Percentiles rank a stretch among this genome's conserved stretches.
phyloP scores from a whole-genome alignment of 257 asterid species.

The Lithospermum erythrorhizon region DNA sequence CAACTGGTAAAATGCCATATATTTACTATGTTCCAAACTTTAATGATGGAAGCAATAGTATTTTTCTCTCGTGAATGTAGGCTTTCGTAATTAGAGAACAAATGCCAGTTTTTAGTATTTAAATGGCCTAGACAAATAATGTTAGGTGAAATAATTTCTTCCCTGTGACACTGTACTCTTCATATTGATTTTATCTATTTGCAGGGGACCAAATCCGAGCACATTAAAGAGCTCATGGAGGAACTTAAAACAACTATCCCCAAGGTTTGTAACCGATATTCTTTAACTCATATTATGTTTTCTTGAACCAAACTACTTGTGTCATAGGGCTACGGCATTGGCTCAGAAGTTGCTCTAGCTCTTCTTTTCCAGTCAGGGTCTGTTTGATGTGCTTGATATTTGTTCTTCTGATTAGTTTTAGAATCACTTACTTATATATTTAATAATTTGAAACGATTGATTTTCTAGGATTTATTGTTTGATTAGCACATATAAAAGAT shows the following conservation, averaged over 20 bases:
- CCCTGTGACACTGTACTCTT: background rate
- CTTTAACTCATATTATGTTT: constrained; percentile 11
- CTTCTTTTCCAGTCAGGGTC: background rate
- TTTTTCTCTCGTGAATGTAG: background rate
- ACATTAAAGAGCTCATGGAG: constrained; percentile 39
- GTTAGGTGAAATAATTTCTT: constrained; percentile 6
- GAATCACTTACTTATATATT: background rate
- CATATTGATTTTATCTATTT: constrained; percentile 12
- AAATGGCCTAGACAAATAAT: background rate
- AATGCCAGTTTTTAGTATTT: background rate
- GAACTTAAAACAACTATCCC: constrained; percentile 53
- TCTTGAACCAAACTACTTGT: constrained; percentile 5
- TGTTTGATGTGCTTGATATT: background rate
- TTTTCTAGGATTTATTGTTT: too few relatives aligned
- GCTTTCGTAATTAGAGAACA: background rate
- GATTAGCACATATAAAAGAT: too few relatives aligned
- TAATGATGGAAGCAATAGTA: background rate
- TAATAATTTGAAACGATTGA: too few relatives aligned
- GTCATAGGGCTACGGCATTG: constrained; percentile 10
- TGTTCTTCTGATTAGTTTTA: too few relatives aligned
- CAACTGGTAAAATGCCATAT: background rate
- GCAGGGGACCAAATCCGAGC: constrained; percentile 45
- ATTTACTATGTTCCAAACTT: background rate
- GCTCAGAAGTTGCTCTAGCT: background rate
- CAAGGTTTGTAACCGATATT: constrained; percentile 44